phyloP scores from a whole-genome alignment of 768 basidiomycete species.

The Dioszegia crocea region DNA sequence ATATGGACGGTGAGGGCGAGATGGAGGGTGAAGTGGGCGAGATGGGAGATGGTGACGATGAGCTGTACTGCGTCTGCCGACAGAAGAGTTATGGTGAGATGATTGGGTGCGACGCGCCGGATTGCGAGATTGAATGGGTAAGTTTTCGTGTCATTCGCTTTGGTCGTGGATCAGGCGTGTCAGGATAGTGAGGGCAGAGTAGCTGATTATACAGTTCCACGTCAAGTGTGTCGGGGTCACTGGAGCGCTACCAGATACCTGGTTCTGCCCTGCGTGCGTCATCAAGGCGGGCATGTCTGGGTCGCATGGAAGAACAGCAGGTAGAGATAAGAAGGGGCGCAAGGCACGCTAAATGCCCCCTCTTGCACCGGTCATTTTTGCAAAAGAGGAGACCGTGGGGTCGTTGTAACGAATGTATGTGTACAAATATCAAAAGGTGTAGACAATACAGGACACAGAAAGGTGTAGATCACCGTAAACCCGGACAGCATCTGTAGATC shows the following conservation, averaged over 20 bases:
- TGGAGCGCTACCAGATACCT: conserved; percentile 58
- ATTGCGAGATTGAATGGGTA: conserved; percentile 87
- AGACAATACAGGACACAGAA: no score
- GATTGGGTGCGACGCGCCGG: conserved; percentile 82
- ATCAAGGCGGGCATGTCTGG: conserved; percentile 43
- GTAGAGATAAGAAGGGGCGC: conserved; percentile 35
- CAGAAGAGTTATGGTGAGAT: conserved; percentile 84
- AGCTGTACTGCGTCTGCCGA: conserved; percentile 79
- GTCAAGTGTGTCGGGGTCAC: conserved; percentile 61
- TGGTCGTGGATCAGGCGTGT: not conserved
- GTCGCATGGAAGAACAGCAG: conserved; percentile 27
- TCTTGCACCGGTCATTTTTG: not conserved
- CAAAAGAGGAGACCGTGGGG: not conserved
- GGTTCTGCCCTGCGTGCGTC: conserved; percentile 62
- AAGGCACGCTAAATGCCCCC: conserved; percentile 9
- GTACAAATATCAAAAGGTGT: no score
- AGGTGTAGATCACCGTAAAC: no score
- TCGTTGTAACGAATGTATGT: not conserved
- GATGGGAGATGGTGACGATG: conserved; percentile 62
- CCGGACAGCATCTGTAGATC: no score
- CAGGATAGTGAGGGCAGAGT: not conserved
- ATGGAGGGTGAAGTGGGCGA: conserved; percentile 56
- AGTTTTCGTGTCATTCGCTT: conserved; percentile 51
- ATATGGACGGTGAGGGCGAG: conserved; percentile 32
- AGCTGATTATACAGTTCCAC: conserved; percentile 56